Conservation (phyloP, 2,329 filamentous ascomycete genomes). For the Epichloe hybrida region DNA sequence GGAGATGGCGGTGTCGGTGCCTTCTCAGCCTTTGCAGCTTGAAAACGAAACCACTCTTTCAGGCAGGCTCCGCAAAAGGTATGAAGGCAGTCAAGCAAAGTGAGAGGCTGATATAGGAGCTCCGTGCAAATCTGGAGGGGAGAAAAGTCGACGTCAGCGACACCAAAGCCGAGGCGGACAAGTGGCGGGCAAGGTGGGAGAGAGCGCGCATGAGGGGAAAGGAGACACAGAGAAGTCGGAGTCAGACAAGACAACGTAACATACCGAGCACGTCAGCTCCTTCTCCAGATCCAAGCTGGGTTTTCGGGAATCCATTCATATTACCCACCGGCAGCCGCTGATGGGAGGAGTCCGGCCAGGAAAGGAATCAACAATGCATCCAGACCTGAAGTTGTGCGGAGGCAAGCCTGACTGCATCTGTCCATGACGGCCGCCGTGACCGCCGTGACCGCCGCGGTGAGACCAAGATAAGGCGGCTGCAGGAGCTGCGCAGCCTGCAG, state of each 20-base stretch:
- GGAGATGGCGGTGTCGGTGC: conserved; percentile 35
- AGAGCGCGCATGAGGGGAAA: conserved; percentile 12
- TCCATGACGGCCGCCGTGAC: background rate
- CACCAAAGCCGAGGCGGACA: background rate
- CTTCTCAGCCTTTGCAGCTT: conserved; percentile 46
- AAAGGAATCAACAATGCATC: background rate
- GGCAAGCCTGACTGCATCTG: background rate
- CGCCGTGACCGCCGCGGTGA: background rate
- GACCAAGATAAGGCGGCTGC: background rate
- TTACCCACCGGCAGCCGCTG: conserved; percentile 5
- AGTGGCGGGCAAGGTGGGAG: conserved; percentile 2
- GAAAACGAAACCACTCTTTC: conserved; percentile 89
- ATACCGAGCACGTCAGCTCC: conserved; percentile 88
- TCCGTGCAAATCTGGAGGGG: conserved; percentile 79
- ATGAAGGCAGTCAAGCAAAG: conserved; percentile 83
- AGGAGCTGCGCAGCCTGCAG: background rate
- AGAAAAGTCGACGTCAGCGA: background rate
- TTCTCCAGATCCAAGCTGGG: conserved; percentile 64
- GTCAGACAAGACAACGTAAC: conserved; percentile 17
- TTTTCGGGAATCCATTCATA: conserved; percentile 37
- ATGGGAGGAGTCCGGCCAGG: background rate
- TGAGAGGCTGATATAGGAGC: conserved; percentile 79
- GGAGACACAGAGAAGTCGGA: background rate
- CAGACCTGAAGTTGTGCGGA: background rate
- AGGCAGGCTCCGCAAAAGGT: conserved; percentile 93